Evolutionary conservation across 352 stramenopile genomes (phyloP).

Genomic region (Phytopythium helicoides): DNA sequence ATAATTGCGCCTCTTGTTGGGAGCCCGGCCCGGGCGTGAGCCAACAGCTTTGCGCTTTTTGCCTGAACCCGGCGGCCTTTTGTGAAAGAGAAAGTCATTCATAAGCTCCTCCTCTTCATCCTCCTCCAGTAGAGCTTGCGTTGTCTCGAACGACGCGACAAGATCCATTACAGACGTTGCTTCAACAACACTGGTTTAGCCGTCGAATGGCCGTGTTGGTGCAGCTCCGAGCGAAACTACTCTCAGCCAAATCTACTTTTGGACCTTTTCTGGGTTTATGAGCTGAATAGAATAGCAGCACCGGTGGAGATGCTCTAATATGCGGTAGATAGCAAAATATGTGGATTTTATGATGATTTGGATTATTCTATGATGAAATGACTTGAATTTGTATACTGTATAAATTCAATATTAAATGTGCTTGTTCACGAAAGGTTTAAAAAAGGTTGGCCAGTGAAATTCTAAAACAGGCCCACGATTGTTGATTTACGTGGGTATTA

Average conservation of each 20-base stretch:
- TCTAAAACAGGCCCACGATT: too few species aligned
- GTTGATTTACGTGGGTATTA: too few species aligned
- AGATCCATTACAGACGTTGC: not conserved
- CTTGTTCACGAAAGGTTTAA: too few species aligned
- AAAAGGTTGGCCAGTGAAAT: too few species aligned
- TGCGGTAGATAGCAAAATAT: too few species aligned
- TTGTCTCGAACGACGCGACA: not conserved
- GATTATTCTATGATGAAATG: too few species aligned
- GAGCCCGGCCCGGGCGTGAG: not conserved
- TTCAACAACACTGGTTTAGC: too few species aligned
- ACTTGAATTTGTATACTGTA: too few species aligned
- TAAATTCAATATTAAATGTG: too few species aligned
- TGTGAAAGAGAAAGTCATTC: not conserved
- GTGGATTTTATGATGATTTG: too few species aligned
- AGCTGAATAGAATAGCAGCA: not conserved
- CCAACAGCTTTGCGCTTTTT: not conserved
- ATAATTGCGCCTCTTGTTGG: not conserved
- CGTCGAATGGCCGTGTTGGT: not conserved
- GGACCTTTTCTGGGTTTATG: not conserved
- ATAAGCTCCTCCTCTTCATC: not conserved
- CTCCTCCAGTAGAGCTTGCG: not conserved
- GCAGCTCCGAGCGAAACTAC: not conserved
- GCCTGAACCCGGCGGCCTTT: not conserved
- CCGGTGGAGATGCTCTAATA: conserved; percentile 1
- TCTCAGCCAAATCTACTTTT: not conserved